Evolutionary conservation across 148 eudicot species (phyloP), one percentile per base, ranked within the genome.

Genomic region (Rhododendron vialii): DNA sequence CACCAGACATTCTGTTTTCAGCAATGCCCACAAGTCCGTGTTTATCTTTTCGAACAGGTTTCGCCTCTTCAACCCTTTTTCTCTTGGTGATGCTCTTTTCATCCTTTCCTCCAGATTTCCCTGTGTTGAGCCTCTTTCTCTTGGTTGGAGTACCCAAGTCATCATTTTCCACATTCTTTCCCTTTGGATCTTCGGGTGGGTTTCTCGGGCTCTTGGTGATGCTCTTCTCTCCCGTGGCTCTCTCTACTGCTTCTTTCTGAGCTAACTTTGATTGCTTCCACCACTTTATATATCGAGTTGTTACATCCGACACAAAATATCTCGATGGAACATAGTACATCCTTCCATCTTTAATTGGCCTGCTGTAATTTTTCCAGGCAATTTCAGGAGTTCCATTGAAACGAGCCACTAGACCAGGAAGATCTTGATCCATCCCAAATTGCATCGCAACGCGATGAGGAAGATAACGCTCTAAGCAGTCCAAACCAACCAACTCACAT

Each of bases 401-500:
- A 63, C 30, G 12, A 63, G 30, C 71, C 12, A 63, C 28, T 24
- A 63, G 30, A 63, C 71, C 76, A 2, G 92, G 91, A 78, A 93
- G 48, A 78, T 90, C 92, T 71, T 92, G 95, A 87, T 91, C 92
- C 20, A 90, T 78, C 4, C 94, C 92, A 85, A 92, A 92, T 67
- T 93, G 94, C 91, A 87, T 84, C 6, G 92, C 92, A 22, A 91
- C 91, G 22, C 91, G 82, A 85, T 89, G 91, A 38, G 95, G 94
- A 1, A 84, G 84, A 82, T 94, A 94, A 41, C 61, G 86, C 85
- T 89, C 92, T 18, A 87, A 48, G 48, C 90, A 90, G 30, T 87
- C 92, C 2, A 87, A n/a, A 24, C 94, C 93, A 12, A 89, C 90
- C 35, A 92, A 85, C 76, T 92, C 89, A 53, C 84, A 85, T 18